Conservation (phyloP, 805 yeast genomes). For the Wickerhamomyces bisporus region DNA sequence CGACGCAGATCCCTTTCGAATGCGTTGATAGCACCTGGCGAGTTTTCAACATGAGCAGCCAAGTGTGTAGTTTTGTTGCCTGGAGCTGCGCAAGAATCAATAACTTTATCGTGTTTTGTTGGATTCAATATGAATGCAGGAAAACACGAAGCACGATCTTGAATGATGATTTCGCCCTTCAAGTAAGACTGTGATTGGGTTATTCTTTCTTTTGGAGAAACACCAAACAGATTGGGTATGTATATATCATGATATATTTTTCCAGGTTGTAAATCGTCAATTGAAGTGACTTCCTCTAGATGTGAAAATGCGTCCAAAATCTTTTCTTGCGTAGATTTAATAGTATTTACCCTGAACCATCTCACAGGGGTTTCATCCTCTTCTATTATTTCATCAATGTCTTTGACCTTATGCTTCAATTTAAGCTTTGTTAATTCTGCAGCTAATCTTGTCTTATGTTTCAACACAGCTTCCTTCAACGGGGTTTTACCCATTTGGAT, state of each 20-base stretch:
- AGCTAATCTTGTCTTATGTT: constrained; percentile 72
- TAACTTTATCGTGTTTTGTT: constrained; percentile 51
- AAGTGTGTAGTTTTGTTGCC: constrained; percentile 96
- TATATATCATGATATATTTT: constrained; percentile 65
- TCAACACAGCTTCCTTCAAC: constrained; percentile 72
- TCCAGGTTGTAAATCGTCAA: constrained; percentile 46
- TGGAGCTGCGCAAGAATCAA: constrained; percentile 97
- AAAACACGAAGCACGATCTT: constrained; percentile 95
- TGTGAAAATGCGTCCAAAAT: constrained; percentile 32
- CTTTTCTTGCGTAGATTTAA: constrained; percentile 37
- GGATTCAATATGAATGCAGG: constrained; percentile 84
- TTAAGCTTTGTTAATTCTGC: constrained; percentile 80
- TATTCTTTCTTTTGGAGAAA: constrained; percentile 70
- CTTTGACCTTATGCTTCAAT: constrained; percentile 60
- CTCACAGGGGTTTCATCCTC: constrained; percentile 68
- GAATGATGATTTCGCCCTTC: constrained; percentile 78
- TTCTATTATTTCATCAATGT: constrained; percentile 47
- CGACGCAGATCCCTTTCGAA: constrained; percentile 82
- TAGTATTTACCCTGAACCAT: constrained; percentile 74
- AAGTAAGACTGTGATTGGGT: constrained; percentile 65
- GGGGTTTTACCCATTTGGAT: constrained; percentile 88
- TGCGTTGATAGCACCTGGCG: constrained; percentile 53
- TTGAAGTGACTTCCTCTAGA: constrained; percentile 39
- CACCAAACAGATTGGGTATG: constrained; percentile 75
- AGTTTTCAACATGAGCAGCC: constrained; percentile 54